These are phyloP conservation scores for Penicillium egyptiacum DNA, from an alignment of 495 filamentous ascomycete species.

Conservation along the genomic window DNA sequence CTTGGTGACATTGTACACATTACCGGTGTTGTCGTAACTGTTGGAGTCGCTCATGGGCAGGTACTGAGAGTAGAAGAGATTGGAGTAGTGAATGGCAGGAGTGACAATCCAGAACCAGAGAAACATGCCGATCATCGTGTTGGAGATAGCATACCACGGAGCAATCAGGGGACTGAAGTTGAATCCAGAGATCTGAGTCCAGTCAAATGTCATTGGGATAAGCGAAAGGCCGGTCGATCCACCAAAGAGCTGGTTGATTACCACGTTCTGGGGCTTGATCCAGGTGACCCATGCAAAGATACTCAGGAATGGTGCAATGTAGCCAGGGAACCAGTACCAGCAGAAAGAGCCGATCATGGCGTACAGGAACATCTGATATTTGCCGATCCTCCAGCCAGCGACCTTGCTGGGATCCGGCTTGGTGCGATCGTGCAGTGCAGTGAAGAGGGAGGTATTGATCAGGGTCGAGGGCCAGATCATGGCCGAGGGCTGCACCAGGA, in stretches of 20 bases:
- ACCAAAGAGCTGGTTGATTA: slow-evolving; percentile 60
- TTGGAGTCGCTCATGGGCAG: slow-evolving; percentile 56
- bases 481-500: slow-evolving; percentile 59
- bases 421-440: slow-evolving; percentile 67
- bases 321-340: slow-evolving; percentile 62
- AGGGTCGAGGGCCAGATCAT: slow-evolving; percentile 77
- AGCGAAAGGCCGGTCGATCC: slow-evolving; percentile 60
- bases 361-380: slow-evolving; percentile 65
- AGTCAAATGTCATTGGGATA: slow-evolving; percentile 67
- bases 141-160: slow-evolving; percentile 64
- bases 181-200: slow-evolving; percentile 66
- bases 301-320: slow-evolving; percentile 48
- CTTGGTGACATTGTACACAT: slow-evolving; percentile 50
- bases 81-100: slow-evolving; percentile 53
- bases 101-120: slow-evolving; percentile 54
- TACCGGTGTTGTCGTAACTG: slow-evolving; percentile 59
- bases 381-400: slow-evolving; percentile 64
- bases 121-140: slow-evolving; percentile 57
- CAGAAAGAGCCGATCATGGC: slow-evolving; percentile 56
- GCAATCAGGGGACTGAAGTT: slow-evolving; percentile 66
- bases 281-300: slow-evolving; percentile 49
- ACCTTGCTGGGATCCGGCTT: slow-evolving; percentile 55
- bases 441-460: slow-evolving; percentile 64
- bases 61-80: slow-evolving; percentile 50
- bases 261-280: slow-evolving; percentile 51